Percentiles rank a stretch among this genome's conserved stretches.
Evolutionary conservation across 2,329 filamentous ascomycete genomes (phyloP).

Genomic region (Alternaria gansuensis): DNA sequence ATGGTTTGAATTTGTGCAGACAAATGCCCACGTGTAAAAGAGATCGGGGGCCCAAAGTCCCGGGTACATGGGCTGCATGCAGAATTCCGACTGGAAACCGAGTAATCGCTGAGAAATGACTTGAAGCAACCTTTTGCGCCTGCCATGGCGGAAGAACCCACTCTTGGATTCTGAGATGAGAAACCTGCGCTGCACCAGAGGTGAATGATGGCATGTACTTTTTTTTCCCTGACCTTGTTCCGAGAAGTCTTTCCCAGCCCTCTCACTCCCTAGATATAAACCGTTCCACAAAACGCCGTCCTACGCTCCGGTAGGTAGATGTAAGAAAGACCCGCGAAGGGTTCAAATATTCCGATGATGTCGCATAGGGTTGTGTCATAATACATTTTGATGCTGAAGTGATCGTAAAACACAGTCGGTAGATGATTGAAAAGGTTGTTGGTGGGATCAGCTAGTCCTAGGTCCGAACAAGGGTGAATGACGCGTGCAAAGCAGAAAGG

Average conservation of each 20-base stretch:
- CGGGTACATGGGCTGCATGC: not conserved
- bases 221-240: constrained; percentile 9
- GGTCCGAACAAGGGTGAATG: not conserved
- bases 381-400: constrained; percentile 11
- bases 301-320: constrained; percentile 4
- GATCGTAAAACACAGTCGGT: constrained; percentile 15
- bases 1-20: not conserved
- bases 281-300: constrained; percentile 9
- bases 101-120: not conserved
- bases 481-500: constrained; percentile 3
- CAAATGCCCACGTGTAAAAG: constrained; percentile 2
- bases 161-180: not conserved
- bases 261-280: constrained; percentile 5
- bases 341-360: constrained; percentile 7
- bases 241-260: not conserved
- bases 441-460: constrained; percentile 6
- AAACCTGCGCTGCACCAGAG: not conserved
- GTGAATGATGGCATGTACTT: constrained; percentile 5
- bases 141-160: constrained; percentile 1
- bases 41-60: constrained; percentile 1
- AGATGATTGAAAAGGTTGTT: constrained; percentile 11
- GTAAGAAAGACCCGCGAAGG: constrained; percentile 5
- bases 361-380: constrained; percentile 14
- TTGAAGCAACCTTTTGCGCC: constrained; percentile 1
- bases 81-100: constrained; percentile 2